These are phyloP conservation scores for Arthrobotrys sinensis DNA, from an alignment of 2,329 filamentous ascomycete species.

Conservation along the genomic window DNA sequence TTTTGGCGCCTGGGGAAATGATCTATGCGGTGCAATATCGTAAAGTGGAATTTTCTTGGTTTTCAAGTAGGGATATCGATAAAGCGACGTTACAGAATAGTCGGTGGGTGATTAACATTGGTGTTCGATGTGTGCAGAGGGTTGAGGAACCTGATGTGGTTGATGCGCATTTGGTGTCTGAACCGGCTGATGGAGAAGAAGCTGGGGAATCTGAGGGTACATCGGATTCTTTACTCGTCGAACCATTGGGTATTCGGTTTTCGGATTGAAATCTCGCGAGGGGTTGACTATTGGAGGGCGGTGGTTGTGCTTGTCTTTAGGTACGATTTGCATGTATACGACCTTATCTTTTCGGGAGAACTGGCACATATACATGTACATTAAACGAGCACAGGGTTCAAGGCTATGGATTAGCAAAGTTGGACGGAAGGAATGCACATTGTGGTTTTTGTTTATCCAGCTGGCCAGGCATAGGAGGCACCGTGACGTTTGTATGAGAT, in stretches of 20 bases:
- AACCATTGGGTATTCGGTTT: background rate
- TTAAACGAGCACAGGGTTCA: too few relatives aligned
- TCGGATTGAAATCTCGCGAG: background rate
- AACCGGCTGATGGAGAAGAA: background rate
- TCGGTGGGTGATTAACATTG: constrained; percentile 5
- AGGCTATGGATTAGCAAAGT: too few relatives aligned
- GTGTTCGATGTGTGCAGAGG: background rate
- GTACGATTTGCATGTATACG: too few relatives aligned
- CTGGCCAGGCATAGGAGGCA: too few relatives aligned
- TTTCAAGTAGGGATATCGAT: constrained; percentile 1
- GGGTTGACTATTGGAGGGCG: too few relatives aligned
- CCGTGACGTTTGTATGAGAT: too few relatives aligned
- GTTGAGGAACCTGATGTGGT: background rate
- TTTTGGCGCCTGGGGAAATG: constrained; percentile 7
- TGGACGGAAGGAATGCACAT: too few relatives aligned
- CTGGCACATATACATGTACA: too few relatives aligned
- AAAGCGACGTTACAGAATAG: constrained; percentile 9
- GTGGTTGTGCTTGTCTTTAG: too few relatives aligned
- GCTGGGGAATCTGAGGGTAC: background rate
- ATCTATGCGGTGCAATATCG: constrained; percentile 14
- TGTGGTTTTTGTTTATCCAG: too few relatives aligned
- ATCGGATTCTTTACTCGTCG: background rate
- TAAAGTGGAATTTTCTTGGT: constrained; percentile 14
- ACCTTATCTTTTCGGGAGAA: too few relatives aligned
- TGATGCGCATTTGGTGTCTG: background rate